Evolutionary conservation across 192 early-diverging fungal genomes (phyloP).

Genomic region (Haplosporangium gracile): DNA sequence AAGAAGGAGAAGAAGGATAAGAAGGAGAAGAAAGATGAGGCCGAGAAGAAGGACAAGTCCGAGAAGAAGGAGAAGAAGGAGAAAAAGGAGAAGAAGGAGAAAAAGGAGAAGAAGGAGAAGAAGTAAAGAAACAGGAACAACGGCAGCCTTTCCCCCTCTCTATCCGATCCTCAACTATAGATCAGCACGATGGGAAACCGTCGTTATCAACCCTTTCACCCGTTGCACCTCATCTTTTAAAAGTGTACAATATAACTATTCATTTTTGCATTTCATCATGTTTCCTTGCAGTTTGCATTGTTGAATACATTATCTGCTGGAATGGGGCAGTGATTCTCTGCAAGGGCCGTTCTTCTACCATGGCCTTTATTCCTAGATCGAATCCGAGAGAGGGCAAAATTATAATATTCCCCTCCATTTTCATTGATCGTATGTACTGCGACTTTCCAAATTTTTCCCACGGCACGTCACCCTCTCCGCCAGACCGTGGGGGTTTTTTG

Average conservation of each 20-base stretch:
- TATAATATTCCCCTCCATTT: background rate
- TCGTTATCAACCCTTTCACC: background rate
- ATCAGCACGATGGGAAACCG: background rate
- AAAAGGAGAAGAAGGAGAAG: conserved; percentile 29
- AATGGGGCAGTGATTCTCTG: no score
- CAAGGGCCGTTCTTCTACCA: no score
- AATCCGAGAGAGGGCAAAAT: no score
- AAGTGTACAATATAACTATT: conserved; percentile 1
- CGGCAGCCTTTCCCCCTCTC: no score
- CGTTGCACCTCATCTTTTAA: background rate
- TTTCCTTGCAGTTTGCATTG: no score
- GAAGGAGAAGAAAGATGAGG: conserved; percentile 29
- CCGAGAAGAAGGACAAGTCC: conserved; percentile 45
- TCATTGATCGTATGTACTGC: conserved; percentile 22
- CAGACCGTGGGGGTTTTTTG: background rate
- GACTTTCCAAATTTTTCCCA: conserved; percentile 30
- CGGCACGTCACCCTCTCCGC: background rate
- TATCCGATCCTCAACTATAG: background rate
- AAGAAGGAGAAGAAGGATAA: conserved; percentile 24
- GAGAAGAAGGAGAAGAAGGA: conserved; percentile 44
- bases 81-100: conserved; percentile 18
- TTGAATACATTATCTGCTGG: no score
- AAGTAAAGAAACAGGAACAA: background rate
- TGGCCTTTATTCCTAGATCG: no score
- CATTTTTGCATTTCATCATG: no score